Evolutionary conservation across 257 asterid species (phyloP).

Genomic region (Perilla frutescens): DNA sequence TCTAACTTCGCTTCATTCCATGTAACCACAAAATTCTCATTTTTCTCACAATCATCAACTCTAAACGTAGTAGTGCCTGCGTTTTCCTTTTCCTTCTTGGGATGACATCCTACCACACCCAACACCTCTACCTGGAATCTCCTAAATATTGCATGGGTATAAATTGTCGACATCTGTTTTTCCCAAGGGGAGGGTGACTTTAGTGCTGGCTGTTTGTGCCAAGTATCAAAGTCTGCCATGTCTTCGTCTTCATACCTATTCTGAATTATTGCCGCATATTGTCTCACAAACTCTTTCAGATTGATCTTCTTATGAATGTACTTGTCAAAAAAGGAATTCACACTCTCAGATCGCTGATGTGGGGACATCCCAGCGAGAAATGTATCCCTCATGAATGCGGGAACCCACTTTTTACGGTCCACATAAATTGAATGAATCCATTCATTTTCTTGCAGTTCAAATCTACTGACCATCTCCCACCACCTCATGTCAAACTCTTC

Average conservation of each 20-base stretch:
- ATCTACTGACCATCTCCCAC: slow-evolving; percentile 97
- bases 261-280: slow-evolving; percentile 78
- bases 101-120: slow-evolving; percentile 99
- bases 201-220: slow-evolving; percentile 96
- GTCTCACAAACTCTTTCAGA: slow-evolving; percentile 87
- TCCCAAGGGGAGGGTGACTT: slow-evolving; percentile 99
- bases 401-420: slow-evolving; percentile 89
- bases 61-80: slow-evolving; percentile 60
- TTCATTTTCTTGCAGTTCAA: slow-evolving; percentile 88
- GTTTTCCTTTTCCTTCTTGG: slow-evolving; percentile 72
- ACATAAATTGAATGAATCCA: slow-evolving; percentile 86
- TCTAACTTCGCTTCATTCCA: slow-evolving; percentile 76
- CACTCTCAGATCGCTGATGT: slow-evolving; percentile 78
- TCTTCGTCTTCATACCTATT: slow-evolving; percentile 93
- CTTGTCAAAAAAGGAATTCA: slow-evolving; percentile 79
- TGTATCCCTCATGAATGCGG: slow-evolving; percentile 69
- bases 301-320: slow-evolving; percentile 82
- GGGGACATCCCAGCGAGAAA: slow-evolving; percentile 90
- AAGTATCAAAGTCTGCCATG: slow-evolving; percentile 91
- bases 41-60: slow-evolving; percentile 91
- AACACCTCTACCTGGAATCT: slow-evolving; percentile 91
- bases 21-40: slow-evolving; percentile 71
- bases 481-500: slow-evolving; percentile 94
- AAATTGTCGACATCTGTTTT: slow-evolving; percentile 90
- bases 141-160: slow-evolving; percentile 87